Evolutionary conservation across 202 grass and related monocot species (phyloP), one percentile per base, ranked within the genome.

Genomic region (Eragrostis tef): DNA sequence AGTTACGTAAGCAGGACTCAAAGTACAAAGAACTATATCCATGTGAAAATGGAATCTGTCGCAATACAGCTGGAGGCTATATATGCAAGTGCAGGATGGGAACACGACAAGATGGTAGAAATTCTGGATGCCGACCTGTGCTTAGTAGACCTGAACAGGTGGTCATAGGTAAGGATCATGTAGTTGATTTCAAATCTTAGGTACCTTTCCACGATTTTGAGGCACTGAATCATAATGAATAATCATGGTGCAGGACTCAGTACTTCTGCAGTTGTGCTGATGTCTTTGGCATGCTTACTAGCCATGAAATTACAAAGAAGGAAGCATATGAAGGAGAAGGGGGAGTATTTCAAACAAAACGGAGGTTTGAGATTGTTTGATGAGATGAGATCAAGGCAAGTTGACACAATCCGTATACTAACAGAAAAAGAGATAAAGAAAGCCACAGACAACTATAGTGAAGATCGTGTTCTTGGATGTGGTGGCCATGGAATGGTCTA

Each of bases 401-500:
- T 81, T 9, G 82, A 79, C 4, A 85, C 77, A 1, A 58, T 89
- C 1, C 22, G 0, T 14, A 60, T 91, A 65, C 83, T 87, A 31
- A 85, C 88, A 57, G 65, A 84, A 47, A 83, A 79, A 34, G 88
- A 94, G 19, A 84, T 92, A 11, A 75, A 87, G 58, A 70, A 59
- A 36, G 83, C 93, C 1, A 95, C 93, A 0, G 24, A 87, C 7
- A 82, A 88, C 79, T 92, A 77, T 2, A 25, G 41, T 0, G 34
- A 80, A 3, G 62, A 56, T 44, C 47, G 25, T 62, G 53, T 94
- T 39, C 26, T 90, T 71, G 90, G 90, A 17, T 73, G 42, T 0
- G 94, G 90, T 74, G 83, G 87, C 9, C 86, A 81, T 3, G 94
- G 90, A 10, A 79, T 51, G 16, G 94, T 97, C 1, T 97, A 89